Evolutionary conservation across 768 basidiomycete species (phyloP), one percentile per base, ranked within the genome.

Genomic region (Amanita rubescens): DNA sequence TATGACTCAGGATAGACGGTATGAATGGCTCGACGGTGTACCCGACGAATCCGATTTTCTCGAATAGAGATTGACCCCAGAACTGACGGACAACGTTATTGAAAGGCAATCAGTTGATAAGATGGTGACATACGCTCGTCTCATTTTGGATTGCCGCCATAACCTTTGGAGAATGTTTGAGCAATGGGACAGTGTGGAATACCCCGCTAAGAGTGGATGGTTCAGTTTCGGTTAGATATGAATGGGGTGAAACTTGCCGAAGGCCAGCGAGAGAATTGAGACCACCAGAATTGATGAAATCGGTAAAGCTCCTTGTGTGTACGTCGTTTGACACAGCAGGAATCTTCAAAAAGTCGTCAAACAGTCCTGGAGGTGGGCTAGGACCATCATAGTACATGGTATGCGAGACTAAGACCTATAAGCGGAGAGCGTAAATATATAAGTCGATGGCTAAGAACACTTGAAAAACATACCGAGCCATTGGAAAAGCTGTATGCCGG

Each of bases 321-420:
- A 75, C 60, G 49, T 72, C 67, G 34, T 62, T 56, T 8, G 57
- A 56, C 20, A 69, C 25, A 17, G 58, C 49, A 0, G 73, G 72
- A 32, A 78, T 74, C 7, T 65, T 67, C 15, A 77, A 50, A 62
- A 76, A 75, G 11, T 71, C 71, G 51, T 78, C 75, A 55, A 78
- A 78, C 25, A 77, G 69, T 1, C 74, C 76, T 0, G 55, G 47
- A 1, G 75, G 76, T 2, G 71, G 70, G 0, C 64, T 67, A 3
- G 80, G 79, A 1, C 55, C 74, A 58, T 83, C 75, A 57, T 84
- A 82, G 63, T 82, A 84, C 10, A 46, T 2, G 3, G 11, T 6
- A 6, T 30, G 12, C 24, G 14, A n/a, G 44, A 46, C 27, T n/a
- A 14, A 7, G 27, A n/a, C 15, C 44, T 46, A 46, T 27, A n/a